A percentile compares a stretch with the other conserved stretches of the same genome.
phyloP scores from a whole-genome alignment of 225 moss, liverwort and hornwort species.

The Physcomitrellopsis africana region DNA sequence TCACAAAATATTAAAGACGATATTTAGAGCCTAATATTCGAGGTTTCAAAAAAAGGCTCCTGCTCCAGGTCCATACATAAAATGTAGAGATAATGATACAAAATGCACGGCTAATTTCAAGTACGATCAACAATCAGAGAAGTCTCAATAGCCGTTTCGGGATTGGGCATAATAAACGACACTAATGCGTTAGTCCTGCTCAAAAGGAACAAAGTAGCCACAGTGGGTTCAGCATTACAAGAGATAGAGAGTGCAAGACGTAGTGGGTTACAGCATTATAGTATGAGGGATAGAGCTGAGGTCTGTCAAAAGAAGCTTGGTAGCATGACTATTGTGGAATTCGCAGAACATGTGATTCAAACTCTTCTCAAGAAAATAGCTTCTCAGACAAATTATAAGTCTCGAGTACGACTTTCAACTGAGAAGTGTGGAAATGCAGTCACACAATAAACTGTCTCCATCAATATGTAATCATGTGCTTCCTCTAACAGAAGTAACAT shows the following conservation, averaged over 20 bases:
- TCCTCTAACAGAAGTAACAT: slow-evolving; percentile 1
- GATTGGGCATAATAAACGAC: neutral
- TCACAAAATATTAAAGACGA: slow-evolving; percentile 15
- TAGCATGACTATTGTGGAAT: no score
- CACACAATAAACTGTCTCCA: no score
- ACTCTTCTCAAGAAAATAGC: no score
- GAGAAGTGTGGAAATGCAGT: no score
- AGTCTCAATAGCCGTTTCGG: neutral
- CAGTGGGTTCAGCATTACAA: neutral
- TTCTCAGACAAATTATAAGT: no score
- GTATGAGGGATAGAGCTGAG: no score
- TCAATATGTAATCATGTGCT: neutral
- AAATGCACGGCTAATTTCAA: neutral
- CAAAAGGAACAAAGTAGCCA: neutral
- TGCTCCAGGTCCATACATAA: neutral
- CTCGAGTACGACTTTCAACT: no score
- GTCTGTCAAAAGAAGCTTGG: no score
- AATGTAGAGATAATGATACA: neutral
- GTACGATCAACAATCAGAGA: neutral
- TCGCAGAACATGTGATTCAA: no score
- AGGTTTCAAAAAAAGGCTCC: neutral
- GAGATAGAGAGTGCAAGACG: neutral
- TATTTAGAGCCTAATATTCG: neutral
- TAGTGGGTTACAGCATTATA: no score
- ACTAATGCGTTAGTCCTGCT: neutral